Conservation (phyloP, 805 yeast genomes). For the Candida vaughaniae region DNA sequence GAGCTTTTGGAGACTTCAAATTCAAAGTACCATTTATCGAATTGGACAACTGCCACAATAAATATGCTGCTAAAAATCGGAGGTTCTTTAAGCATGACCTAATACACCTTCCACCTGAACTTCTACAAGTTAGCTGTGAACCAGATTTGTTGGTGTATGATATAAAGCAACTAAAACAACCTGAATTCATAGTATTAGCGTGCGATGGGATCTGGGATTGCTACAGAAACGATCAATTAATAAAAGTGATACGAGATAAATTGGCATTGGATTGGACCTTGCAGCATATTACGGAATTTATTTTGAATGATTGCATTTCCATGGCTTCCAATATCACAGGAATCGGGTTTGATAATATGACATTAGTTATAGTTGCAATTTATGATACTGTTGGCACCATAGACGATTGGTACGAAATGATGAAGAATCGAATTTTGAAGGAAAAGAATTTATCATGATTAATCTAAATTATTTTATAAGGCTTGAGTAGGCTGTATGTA, state of each 20-base stretch:
- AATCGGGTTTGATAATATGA: conserved; percentile 82
- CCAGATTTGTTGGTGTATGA: conserved; percentile 43
- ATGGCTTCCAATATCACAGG: conserved; percentile 76
- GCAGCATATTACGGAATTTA: conserved; percentile 55
- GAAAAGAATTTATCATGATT: conserved; percentile 18
- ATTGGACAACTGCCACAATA: conserved; percentile 24
- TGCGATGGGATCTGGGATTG: conserved; percentile 52
- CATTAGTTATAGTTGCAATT: conserved; percentile 63
- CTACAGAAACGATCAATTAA: conserved; percentile 53
- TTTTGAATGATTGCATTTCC: conserved; percentile 64
- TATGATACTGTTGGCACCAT: conserved; percentile 45
- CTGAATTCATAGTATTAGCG: conserved; percentile 42
- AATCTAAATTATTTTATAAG: no score
- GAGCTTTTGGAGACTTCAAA: conserved; percentile 46
- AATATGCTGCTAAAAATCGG: conserved; percentile 24
- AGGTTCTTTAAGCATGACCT: conserved; percentile 24
- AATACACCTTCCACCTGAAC: conserved; percentile 42
- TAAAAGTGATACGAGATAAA: conserved; percentile 55
- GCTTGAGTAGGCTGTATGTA: no score
- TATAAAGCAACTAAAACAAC: conserved; percentile 18
- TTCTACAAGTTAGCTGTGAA: conserved; percentile 43
- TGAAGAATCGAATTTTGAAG: conserved; percentile 41
- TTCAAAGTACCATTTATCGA: conserved; percentile 41
- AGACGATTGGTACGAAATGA: conserved; percentile 57
- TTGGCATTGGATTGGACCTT: conserved; percentile 56